Evolutionary conservation across 2,329 filamentous ascomycete species (phyloP).

Genomic region (Fusarium praegraminearum): DNA sequence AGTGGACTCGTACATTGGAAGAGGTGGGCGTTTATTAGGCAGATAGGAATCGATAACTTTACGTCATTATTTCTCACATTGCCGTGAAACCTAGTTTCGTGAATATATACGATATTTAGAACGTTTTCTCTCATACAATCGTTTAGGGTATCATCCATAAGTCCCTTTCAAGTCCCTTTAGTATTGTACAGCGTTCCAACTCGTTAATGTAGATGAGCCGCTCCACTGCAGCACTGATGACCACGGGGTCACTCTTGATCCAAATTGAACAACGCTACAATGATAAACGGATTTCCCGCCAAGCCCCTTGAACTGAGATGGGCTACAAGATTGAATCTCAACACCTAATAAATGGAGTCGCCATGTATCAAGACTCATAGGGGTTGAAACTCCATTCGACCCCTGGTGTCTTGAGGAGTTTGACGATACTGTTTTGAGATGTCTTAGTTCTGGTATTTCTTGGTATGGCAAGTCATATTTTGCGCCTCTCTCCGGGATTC

Average conservation of each 20-base stretch:
- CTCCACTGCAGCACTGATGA: background rate
- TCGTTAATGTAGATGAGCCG: background rate
- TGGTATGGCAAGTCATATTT: background rate
- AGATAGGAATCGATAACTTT: background rate
- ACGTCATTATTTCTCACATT: background rate
- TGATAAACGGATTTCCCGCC: background rate
- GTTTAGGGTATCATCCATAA: constrained; percentile 23
- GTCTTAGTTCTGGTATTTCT: background rate
- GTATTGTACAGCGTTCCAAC: background rate
- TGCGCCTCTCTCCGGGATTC: background rate
- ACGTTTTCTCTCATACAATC: constrained; percentile 19
- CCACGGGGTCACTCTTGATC: background rate
- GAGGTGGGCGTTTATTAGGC: constrained; percentile 5
- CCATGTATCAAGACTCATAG: background rate
- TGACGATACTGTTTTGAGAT: background rate
- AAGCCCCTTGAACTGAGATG: background rate
- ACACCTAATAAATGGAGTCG: background rate
- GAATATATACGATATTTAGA: constrained; percentile 10
- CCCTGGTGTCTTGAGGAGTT: background rate
- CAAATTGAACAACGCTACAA: background rate
- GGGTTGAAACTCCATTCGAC: background rate
- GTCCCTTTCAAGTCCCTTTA: background rate
- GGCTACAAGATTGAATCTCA: background rate
- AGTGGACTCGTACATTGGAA: background rate
- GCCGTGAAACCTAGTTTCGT: background rate